Conservation (phyloP, 129 eudicot genomes). For the Solidago caesia region DNA sequence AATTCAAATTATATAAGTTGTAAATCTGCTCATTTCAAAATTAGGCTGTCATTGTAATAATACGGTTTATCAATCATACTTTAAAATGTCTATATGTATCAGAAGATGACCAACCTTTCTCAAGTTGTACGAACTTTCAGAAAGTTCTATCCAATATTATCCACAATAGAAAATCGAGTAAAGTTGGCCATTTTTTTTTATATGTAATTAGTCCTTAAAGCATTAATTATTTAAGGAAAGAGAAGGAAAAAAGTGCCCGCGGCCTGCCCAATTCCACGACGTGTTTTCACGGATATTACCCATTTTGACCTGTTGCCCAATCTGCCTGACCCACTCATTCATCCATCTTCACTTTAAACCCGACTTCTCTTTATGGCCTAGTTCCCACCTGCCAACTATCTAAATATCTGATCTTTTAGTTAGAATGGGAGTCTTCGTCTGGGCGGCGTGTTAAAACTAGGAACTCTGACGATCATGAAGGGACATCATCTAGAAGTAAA, state of each 20-base stretch:
- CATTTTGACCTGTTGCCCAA: neutral
- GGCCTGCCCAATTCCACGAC: neutral
- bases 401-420: conserved; percentile 41
- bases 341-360: conserved; percentile 15
- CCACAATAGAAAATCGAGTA: no score
- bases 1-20: no score
- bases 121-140: no score
- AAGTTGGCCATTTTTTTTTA: no score
- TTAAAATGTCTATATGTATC: no score
- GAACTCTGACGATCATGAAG: conserved; percentile 48
- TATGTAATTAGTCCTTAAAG: neutral
- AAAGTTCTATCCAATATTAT: no score
- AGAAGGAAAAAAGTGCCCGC: neutral
- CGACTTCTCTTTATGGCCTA: no score
- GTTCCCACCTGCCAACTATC: no score
- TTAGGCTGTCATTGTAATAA: no score
- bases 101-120: no score
- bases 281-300: neutral
- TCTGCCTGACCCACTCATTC: neutral
- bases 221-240: neutral
- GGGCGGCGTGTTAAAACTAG: conserved; percentile 63
- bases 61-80: no score
- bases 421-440: conserved; percentile 45
- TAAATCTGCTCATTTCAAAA: no score
- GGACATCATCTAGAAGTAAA: conserved; percentile 53